A percentile compares a stretch with the other conserved stretches of the same genome.
phyloP scores from a whole-genome alignment of 495 filamentous ascomycete species.

The Choiromyces venosus region DNA sequence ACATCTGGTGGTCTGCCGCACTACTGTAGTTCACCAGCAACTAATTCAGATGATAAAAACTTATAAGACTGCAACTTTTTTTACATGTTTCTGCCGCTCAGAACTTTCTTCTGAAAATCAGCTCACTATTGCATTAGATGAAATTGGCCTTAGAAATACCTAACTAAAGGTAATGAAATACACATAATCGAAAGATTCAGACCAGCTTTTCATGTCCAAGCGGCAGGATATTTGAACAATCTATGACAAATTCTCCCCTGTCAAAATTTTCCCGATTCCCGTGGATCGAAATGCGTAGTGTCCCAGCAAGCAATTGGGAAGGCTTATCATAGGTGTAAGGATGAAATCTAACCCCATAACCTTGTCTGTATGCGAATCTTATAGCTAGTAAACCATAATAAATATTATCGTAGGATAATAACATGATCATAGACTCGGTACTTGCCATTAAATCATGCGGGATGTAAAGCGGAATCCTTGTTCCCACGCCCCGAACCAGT shows the following conservation, averaged over 20 bases:
- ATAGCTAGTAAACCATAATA: neutral
- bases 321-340: neutral
- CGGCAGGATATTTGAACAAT: neutral
- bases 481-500: neutral
- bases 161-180: neutral
- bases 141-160: neutral
- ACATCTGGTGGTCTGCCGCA: neutral
- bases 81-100: neutral
- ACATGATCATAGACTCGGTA: neutral
- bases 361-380: neutral
- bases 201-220: neutral
- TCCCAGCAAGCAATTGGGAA: neutral
- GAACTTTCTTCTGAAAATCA: neutral
- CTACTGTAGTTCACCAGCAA: neutral
- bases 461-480: neutral
- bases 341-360: neutral
- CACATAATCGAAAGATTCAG: neutral
- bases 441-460: neutral
- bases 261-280: neutral
- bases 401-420: neutral
- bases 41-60: neutral
- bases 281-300: neutral
- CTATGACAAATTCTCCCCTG: neutral
- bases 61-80: neutral
- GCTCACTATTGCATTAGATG: neutral